Base-by-base conservation (phyloP, 805 yeast genomes). In the Starmerella vitae region DNA sequence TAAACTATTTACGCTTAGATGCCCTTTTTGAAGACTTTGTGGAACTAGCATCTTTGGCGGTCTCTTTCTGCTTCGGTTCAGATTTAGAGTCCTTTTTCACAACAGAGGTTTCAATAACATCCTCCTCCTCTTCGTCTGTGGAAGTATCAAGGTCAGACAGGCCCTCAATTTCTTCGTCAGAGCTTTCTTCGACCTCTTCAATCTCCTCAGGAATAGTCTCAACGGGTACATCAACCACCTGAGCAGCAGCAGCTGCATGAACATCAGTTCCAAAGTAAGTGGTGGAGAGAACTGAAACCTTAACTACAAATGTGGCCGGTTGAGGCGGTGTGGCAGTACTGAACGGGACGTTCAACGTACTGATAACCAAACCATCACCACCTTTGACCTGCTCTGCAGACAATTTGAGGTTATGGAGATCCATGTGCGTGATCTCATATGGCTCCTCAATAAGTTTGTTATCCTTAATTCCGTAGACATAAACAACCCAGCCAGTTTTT, bases 261-360 rank as follows among this genome's bases (percentile, higher is more conserved):
- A 83, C 57, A 56, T 88, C 96, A 15, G 72, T 61, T 5, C 94
- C 94, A 57, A 82, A 83, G 58, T 83, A 86, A 33, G 80, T 75
- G 38, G 80, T 70, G 39, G 80, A 77, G 54, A 75, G 74, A 54
- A 88, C 58, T 19, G 76, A 61, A 14, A 86, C 64, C 61, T 85
- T 71, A 66, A 82, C 82, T 47, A 72, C 76, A 54, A 62, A 72
- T 30, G 62, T 64, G 31, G 93, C 94, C 14, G 63, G 62, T 40
- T 68, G 68, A 15, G 68, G 69, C n/a, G 97, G 96, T 13, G 93
- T 74, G 33, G 93, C 85, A 35, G 74, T 67, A 6, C 77, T 60
- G 35, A 86, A 57, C 49, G 78, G 82, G 41, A 86, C 66, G 55
- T 81, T 84, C 54, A 82, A 77, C 1, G 88, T 77, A 33, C 84